These are phyloP conservation scores for Bruguiera sexangula DNA, from an alignment of 345 rosid species.

Conservation along the genomic window DNA sequence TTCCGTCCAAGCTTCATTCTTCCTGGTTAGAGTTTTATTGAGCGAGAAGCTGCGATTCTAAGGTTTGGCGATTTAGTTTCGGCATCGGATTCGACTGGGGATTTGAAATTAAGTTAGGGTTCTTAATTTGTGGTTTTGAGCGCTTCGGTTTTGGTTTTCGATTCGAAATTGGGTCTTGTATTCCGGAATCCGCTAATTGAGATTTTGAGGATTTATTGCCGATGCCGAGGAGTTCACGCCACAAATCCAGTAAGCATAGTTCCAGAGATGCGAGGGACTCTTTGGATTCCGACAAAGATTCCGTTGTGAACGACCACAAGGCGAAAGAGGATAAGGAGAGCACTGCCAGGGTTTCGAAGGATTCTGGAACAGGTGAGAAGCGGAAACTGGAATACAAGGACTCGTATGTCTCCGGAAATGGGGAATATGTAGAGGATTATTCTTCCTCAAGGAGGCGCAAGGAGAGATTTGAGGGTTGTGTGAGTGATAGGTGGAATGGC, in stretches of 20 bases:
- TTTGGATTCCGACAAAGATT: conserved; percentile 84
- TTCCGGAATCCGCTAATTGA: background rate
- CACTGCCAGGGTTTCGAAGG: conserved; percentile 56
- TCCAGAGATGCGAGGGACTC: conserved; percentile 68
- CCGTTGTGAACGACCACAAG: conserved; percentile 58
- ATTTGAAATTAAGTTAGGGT: no score
- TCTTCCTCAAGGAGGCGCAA: conserved; percentile 62
- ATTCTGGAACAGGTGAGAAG: conserved; percentile 58
- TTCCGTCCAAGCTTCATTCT: no score
- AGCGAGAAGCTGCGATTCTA: no score
- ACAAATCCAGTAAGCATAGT: conserved; percentile 88
- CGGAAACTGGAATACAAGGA: conserved; percentile 52
- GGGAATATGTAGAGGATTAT: conserved; percentile 58
- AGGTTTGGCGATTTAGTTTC: no score
- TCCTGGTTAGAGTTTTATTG: no score
- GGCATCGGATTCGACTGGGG: no score
- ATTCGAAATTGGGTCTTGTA: background rate
- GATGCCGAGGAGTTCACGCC: conserved; percentile 94
- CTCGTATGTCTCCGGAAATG: conserved; percentile 46
- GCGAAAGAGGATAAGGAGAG: conserved; percentile 42
- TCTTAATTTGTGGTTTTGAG: no score
- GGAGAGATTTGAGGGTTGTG: conserved; percentile 53
- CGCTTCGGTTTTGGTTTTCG: background rate
- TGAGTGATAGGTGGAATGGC: conserved; percentile 73
- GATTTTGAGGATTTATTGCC: background rate